Evolutionary conservation across 2,329 filamentous ascomycete genomes (phyloP), one percentile per base, ranked within the genome.

Genomic region (Scedosporium aurantiacum): DNA sequence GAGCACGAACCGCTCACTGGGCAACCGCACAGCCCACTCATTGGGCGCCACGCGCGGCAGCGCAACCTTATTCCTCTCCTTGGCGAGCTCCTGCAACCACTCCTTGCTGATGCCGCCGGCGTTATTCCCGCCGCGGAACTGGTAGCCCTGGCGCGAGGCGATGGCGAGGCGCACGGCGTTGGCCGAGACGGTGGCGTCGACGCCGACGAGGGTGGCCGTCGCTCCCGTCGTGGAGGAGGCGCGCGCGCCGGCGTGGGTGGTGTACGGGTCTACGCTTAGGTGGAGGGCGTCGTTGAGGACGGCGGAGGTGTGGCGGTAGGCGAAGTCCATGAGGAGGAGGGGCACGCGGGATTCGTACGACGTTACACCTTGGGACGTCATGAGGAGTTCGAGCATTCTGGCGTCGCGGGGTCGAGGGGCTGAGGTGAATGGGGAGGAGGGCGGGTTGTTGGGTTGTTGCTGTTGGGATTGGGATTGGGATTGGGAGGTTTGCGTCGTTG

Each of bases 341-440:
- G 90, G 90, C 1, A 94, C 89, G 68, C 90, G 89, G 72, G 88
- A 84, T 72, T 93, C 89, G 78, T 91, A 94, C 47, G 86, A 81
- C 4, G 87, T 86, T 8, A 93, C 89, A 69, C 89, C 89, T 68
- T 91, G 87, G 6, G 87, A 88, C 21, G 86, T 87, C 57, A 94
- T 84, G 59, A 94, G 82, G 18, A 92, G 83, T 75, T 93, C 89
- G 68, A 94, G 84, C 14, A 91, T 84, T 68, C 89, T 86, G 16
- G 87, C 84, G 72, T 94, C 90, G 74, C 89, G 88, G 0, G 90
- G 90, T 3, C 88, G 84, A 58, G 81, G 78, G 21, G 78, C 76
- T 10, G 76, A 68, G 45, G 74, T 68, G 37, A 75, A 68, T 57
- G 75, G 68, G 21, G 73, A 64, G 56, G 70, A 66, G 56, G 69